Evolutionary conservation across 1,284 basidiomycete species (phyloP), one percentile per base, ranked within the genome.

Genomic region (Apiotrichum gamsii): DNA sequence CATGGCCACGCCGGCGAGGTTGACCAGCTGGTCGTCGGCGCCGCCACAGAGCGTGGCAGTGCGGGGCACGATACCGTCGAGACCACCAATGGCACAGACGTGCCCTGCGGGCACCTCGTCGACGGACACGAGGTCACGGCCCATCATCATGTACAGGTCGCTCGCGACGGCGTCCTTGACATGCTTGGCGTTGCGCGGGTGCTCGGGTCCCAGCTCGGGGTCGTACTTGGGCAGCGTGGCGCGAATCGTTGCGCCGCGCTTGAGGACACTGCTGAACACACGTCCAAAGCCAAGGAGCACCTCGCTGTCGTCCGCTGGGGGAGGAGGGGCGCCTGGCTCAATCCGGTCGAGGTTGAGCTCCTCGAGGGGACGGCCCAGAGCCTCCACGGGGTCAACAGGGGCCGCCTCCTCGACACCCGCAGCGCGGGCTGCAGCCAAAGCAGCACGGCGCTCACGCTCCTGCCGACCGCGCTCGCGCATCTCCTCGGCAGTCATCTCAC

Each of bases 131-230:
- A 99, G 78, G 63, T 97, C 93, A 32, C 90, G 78, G 3, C 95
- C 95, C 95, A 99, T 98, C 88, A 98, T 96, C 58, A 87, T 83
- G 74, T 97, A 99, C 45, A 99, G 72, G 6, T 83, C 83, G 52
- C 84, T 80, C 5, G 91, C 80, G 18, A 74, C 77, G 15, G 85
- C 77, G 9, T 75, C 70, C n/a, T 57, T 64, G 39, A 91, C 60
- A 64, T 87, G 80, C 54, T 80, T 81, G n/a, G 71, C 73, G 70
- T 95, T 94, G 25, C 73, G 71, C 8, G 83, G 79, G 61, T 94
- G 83, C 2, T 73, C 73, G 0, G 86, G 82, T 3, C 77, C 77
- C 5, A 88, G 74, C 2, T 78, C 54, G n/a, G 79, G 64, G 60
- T 85, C 81, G 75, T 90, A 97, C 74, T 96, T 97, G 9, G 95